These are phyloP conservation scores for Nidula niveotomentosa DNA, from an alignment of 1,284 basidiomycete species.

Conservation along the genomic window DNA sequence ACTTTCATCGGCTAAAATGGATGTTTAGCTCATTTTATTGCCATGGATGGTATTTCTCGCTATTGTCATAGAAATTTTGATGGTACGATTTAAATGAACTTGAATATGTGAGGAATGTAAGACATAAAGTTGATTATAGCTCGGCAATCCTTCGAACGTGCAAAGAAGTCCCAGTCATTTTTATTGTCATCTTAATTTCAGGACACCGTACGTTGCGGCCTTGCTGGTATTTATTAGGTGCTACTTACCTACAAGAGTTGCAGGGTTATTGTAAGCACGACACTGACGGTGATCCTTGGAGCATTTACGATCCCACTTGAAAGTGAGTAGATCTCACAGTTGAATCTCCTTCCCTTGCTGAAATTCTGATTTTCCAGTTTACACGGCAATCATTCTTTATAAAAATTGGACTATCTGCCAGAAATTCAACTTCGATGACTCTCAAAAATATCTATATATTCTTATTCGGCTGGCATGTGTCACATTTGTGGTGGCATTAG, in stretches of 20 bases:
- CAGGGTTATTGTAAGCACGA: not conserved
- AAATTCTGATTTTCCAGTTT: not conserved
- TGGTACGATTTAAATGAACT: not conserved
- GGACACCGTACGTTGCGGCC: constrained; percentile 4
- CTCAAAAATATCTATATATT: not conserved
- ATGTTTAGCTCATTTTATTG: not conserved
- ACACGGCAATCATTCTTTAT: not conserved
- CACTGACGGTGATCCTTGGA: not conserved
- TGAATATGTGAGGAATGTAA: not conserved
- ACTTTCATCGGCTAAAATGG: not conserved
- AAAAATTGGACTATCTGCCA: not conserved
- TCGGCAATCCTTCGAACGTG: constrained; percentile 3
- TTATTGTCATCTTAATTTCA: constrained; percentile 8
- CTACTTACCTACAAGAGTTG: not conserved
- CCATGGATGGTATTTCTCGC: not conserved
- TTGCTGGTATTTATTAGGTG: not conserved
- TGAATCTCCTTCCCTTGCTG: not conserved
- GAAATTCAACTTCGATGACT: not conserved
- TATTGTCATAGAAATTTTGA: not conserved
- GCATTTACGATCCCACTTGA: not conserved
- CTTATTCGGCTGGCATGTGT: not conserved
- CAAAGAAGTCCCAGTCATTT: constrained; percentile 7
- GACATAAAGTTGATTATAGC: not conserved
- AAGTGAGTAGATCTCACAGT: not conserved
- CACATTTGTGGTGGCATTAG: too few relatives aligned